phyloP scores from a whole-genome alignment of 352 stramenopile species.

The Globisporangium paroecandrum region DNA sequence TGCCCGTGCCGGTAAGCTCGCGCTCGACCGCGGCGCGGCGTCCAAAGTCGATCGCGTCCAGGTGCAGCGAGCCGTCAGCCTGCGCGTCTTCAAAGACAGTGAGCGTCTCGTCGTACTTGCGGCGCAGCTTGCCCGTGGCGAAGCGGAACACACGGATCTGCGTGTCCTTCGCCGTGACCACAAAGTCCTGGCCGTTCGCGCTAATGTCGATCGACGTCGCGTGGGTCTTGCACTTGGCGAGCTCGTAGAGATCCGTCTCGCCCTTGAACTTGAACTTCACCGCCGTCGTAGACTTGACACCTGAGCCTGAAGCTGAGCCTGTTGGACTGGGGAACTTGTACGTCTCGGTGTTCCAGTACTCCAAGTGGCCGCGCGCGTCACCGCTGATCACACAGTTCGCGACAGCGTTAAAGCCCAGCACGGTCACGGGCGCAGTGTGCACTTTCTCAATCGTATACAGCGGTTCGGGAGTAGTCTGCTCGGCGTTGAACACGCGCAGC shows the following conservation, averaged over 20 bases:
- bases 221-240: slow-evolving; percentile 91
- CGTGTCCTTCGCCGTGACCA: slow-evolving; percentile 83
- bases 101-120: slow-evolving; percentile 88
- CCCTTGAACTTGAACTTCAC: slow-evolving; percentile 92
- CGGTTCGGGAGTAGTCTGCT: slow-evolving; percentile 47
- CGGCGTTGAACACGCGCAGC: slow-evolving; percentile 88
- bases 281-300: neutral
- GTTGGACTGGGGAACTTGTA: slow-evolving; percentile 40
- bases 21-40: slow-evolving; percentile 83
- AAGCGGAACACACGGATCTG: slow-evolving; percentile 91
- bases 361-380: slow-evolving; percentile 91
- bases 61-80: slow-evolving; percentile 60
- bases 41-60: slow-evolving; percentile 88
- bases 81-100: slow-evolving; percentile 88
- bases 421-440: slow-evolving; percentile 90
- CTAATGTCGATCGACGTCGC: slow-evolving; percentile 77
- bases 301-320: neutral
- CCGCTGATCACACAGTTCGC: slow-evolving; percentile 89
- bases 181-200: slow-evolving; percentile 70
- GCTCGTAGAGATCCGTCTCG: slow-evolving; percentile 95
- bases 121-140: slow-evolving; percentile 80
- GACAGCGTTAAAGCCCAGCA: slow-evolving; percentile 83
- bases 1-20: slow-evolving; percentile 42
- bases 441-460: slow-evolving; percentile 72
- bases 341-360: slow-evolving; percentile 90